phyloP scores from a whole-genome alignment of 805 yeast species.

The Metschnikowia arizonensis region DNA sequence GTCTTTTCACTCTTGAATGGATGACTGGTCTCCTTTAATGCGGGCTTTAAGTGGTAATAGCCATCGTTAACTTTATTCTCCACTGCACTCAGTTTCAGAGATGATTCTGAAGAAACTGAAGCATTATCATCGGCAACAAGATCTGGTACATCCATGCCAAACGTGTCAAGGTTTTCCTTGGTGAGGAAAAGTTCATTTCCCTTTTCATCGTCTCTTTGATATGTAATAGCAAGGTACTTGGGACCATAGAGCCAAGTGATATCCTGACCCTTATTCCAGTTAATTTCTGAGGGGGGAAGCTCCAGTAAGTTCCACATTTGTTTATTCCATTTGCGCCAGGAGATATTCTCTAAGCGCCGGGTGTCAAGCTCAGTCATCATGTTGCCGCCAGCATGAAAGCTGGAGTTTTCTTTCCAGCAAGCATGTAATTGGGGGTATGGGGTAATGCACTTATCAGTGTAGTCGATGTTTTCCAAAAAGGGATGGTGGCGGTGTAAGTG shows the following conservation, averaged over 20 bases:
- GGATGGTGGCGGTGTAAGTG: slow-evolving; percentile 7
- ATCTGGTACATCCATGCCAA: slow-evolving; percentile 4
- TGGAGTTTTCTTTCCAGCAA: slow-evolving; percentile 27
- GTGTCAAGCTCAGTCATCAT: slow-evolving; percentile 20
- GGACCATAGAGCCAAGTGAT: slow-evolving; percentile 57
- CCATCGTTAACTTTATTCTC: slow-evolving; percentile 11
- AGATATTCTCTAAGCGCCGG: slow-evolving; percentile 31
- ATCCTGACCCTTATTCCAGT: slow-evolving; percentile 54
- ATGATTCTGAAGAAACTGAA: slow-evolving; percentile 10
- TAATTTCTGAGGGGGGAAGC: slow-evolving; percentile 42
- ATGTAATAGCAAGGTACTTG: slow-evolving; percentile 17
- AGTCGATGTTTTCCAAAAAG: slow-evolving; percentile 29
- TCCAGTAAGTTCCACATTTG: slow-evolving; percentile 26
- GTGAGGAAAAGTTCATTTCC: slow-evolving; percentile 8
- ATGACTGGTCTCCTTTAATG: slow-evolving; percentile 13
- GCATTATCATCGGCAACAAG: slow-evolving; percentile 13
- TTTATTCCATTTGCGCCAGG: slow-evolving; percentile 40
- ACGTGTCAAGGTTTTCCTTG: slow-evolving; percentile 5
- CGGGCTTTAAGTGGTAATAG: slow-evolving; percentile 19
- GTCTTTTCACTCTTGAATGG: slow-evolving; percentile 8
- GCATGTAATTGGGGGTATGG: slow-evolving; percentile 18
- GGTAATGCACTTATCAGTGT: slow-evolving; percentile 19
- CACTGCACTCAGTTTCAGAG: slow-evolving; percentile 6
- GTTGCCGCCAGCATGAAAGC: slow-evolving; percentile 16
- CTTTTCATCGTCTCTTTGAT: neutral